Evolutionary conservation across 768 basidiomycete genomes (phyloP), one percentile per base, ranked within the genome.

Genomic region (Crucibulum laeve): DNA sequence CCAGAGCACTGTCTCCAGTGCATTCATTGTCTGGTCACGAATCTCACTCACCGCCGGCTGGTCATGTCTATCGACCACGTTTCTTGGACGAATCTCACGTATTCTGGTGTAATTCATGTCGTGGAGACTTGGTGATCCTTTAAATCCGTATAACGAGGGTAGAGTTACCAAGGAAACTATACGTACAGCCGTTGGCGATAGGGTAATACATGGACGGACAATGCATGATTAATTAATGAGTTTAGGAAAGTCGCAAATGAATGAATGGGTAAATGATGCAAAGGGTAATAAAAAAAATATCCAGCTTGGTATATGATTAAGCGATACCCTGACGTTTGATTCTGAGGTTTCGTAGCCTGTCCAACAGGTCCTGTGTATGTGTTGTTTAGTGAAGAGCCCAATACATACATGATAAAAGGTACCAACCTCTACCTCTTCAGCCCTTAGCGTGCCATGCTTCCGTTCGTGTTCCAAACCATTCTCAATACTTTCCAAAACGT

Each of bases 31-130:
- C 58, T 51, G 43, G 48, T 24, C 25, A 61, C 54, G 41, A 64
- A 58, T 38, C 50, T 40, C 49, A 62, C 60, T 52, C 57, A 19
- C 52, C 59, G 38, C 52, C 50, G 23, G 56, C 55, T 21, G 55
- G 56, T 45, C 54, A 61, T 37, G 45, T 51, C 23, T 63, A 65
- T 49, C 79, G 83, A 40, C 74, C 85, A 3, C 87, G 89, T 55
- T 91, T 91, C 57, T 67, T 91, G 67, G 90, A 92, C 54, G 89
- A 91, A 52, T 81, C 88, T 21, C 89, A 91, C 58, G 79, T 92
- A 14, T 91, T 92, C 65, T 92, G 90, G 88, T 92, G 89, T 65
- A 75, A 81, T 55, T 79, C 85, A 15, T 92, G 89, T 70, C 71
- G 67, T 38, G 89, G 89, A 37, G 89, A 92, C 61, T 64, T 91